A percentile compares a stretch with the other conserved stretches of the same genome.
Conservation (phyloP, 768 basidiomycete species). For the Exidia glandulosa region DNA sequence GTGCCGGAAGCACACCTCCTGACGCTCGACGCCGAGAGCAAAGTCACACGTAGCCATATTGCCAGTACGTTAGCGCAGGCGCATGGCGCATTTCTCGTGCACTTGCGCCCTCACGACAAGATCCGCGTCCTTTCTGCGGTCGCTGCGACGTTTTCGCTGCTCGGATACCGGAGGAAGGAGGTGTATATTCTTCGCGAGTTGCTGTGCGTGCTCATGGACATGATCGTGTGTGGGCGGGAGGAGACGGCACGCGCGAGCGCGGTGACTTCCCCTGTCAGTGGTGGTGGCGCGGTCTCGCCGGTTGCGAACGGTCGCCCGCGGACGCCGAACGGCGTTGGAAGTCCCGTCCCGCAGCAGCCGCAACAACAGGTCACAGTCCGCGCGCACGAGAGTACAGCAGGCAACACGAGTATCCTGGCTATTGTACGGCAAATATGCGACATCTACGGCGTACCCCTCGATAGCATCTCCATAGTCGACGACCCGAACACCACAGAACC, state of each 20-base stretch:
- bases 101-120: slow-evolving; percentile 67
- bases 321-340: slow-evolving; percentile 37
- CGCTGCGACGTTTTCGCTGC: slow-evolving; percentile 63
- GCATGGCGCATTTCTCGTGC: slow-evolving; percentile 81
- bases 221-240: slow-evolving; percentile 75
- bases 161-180: slow-evolving; percentile 85
- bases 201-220: slow-evolving; percentile 71
- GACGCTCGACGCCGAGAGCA: slow-evolving; percentile 16
- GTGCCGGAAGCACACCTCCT: slow-evolving; percentile 23
- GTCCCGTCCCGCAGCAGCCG: slow-evolving; percentile 24
- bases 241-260: slow-evolving; percentile 37
- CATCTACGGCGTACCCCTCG: slow-evolving; percentile 73
- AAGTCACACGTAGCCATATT: slow-evolving; percentile 57
- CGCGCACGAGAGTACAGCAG: slow-evolving; percentile 60
- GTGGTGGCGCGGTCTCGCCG: neutral
- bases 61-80: slow-evolving; percentile 53
- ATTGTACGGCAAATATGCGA: slow-evolving; percentile 66
- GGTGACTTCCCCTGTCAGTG: neutral
- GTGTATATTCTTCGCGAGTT: slow-evolving; percentile 78
- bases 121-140: slow-evolving; percentile 58
- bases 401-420: slow-evolving; percentile 71
- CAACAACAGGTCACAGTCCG: slow-evolving; percentile 45
- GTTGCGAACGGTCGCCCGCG: neutral
- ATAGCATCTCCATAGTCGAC: slow-evolving; percentile 40
- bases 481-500: slow-evolving; percentile 3